Percentiles rank a stretch among this genome's conserved stretches.
These are phyloP conservation scores for Asterophora parasitica DNA, from an alignment of 768 basidiomycete species.

Conservation along the genomic window DNA sequence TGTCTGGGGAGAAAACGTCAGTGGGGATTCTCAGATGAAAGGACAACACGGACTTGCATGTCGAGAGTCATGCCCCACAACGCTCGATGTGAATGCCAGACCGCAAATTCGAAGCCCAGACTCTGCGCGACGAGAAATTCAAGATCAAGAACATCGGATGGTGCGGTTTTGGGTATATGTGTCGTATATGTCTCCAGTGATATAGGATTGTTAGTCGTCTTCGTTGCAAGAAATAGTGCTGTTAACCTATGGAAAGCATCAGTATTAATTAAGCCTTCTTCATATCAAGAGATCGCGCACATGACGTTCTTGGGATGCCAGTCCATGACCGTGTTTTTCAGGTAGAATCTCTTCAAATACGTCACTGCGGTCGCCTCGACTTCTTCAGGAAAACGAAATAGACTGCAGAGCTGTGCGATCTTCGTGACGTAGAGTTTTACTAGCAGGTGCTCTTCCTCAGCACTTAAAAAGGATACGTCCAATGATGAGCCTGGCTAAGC, in stretches of 20 bases:
- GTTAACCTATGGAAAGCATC: slow-evolving; percentile 65
- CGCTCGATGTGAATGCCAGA: slow-evolving; percentile 88
- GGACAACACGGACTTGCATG: slow-evolving; percentile 55
- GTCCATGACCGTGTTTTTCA: slow-evolving; percentile 98
- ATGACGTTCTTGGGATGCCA: slow-evolving; percentile 99
- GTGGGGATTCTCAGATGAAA: neutral
- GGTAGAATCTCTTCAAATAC: slow-evolving; percentile 95
- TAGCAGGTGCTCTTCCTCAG: slow-evolving; percentile 82
- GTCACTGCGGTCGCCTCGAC: slow-evolving; percentile 90
- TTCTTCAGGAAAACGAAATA: slow-evolving; percentile 86
- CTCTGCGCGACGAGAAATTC: slow-evolving; percentile 97
- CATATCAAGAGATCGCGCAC: slow-evolving; percentile 39
- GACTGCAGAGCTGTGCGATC: slow-evolving; percentile 77
- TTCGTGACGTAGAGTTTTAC: slow-evolving; percentile 88
- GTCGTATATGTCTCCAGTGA: slow-evolving; percentile 80
- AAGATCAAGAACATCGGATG: slow-evolving; percentile 85
- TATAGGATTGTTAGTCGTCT: slow-evolving; percentile 95
- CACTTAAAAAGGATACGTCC: slow-evolving; percentile 66
- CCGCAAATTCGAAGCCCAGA: slow-evolving; percentile 88
- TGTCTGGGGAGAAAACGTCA: slow-evolving; percentile 35
- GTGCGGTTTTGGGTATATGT: slow-evolving; percentile 75
- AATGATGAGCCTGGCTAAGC: slow-evolving; percentile 67
- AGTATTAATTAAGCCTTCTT: neutral
- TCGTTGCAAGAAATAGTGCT: slow-evolving; percentile 89
- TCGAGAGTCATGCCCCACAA: slow-evolving; percentile 88